A percentile compares a stretch with the other conserved stretches of the same genome.
Conservation (phyloP, 2,329 filamentous ascomycete species). For the Diaporthe australafricana region DNA sequence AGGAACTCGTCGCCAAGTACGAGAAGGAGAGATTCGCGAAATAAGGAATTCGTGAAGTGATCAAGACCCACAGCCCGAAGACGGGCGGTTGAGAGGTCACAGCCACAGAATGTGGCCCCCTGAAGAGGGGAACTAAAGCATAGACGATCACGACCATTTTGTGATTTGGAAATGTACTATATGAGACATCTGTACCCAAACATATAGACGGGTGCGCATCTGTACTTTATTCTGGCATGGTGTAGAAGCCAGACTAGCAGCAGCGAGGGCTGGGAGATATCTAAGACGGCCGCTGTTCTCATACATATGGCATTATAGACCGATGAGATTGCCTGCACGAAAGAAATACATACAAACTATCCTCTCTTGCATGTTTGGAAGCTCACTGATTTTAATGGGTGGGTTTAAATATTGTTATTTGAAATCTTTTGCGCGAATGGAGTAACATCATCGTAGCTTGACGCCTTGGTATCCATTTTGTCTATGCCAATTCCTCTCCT, state of each 20-base stretch:
- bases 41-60: not conserved
- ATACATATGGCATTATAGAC: slow-evolving; percentile 26
- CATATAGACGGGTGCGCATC: slow-evolving; percentile 30
- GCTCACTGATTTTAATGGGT: not conserved
- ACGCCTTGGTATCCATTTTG: slow-evolving; percentile 31
- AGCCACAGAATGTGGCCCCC: not conserved
- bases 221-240: slow-evolving; percentile 24
- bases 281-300: slow-evolving; percentile 16
- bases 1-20: slow-evolving; percentile 69
- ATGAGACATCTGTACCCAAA: slow-evolving; percentile 10
- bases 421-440: not conserved
- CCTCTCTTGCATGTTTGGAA: slow-evolving; percentile 13
- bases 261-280: not conserved
- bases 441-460: not conserved
- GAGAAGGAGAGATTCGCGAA: slow-evolving; percentile 57
- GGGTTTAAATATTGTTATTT: not conserved
- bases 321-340: slow-evolving; percentile 10
- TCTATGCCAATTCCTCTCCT: slow-evolving; percentile 17
- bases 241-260: slow-evolving; percentile 14
- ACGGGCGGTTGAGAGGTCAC: slow-evolving; percentile 28
- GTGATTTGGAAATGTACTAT: slow-evolving; percentile 34
- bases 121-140: not conserved
- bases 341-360: slow-evolving; percentile 16
- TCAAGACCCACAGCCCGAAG: not conserved
- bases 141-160: slow-evolving; percentile 20